These are phyloP conservation scores for Porpolomopsis calyptriformis DNA, from an alignment of 768 basidiomycete genomes.

Conservation along the genomic window DNA sequence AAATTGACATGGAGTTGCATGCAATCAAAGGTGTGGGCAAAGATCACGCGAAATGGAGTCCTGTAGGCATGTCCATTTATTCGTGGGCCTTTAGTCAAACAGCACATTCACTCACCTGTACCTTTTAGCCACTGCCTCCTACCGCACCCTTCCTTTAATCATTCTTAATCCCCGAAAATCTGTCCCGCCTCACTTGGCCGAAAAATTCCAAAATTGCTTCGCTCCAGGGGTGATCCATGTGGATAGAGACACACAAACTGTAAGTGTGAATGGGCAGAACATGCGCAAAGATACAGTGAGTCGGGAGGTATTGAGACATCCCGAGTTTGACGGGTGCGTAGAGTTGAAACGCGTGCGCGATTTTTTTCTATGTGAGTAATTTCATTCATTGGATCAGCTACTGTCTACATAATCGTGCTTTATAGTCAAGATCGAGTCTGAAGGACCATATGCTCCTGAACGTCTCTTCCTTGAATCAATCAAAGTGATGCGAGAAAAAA, in stretches of 20 bases:
- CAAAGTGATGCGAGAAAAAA: conserved; percentile 73
- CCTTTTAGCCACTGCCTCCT: conserved; percentile 79
- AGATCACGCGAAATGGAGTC: conserved; percentile 94
- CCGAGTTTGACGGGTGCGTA: conserved; percentile 79
- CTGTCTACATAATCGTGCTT: conserved; percentile 2
- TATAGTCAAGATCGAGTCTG: conserved; percentile 81
- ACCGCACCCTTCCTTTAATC: conserved; percentile 84
- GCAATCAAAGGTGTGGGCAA: conserved; percentile 88
- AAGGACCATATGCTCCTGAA: conserved; percentile 80
- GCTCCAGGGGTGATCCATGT: conserved; percentile 70
- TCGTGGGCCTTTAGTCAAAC: background rate
- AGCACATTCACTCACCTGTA: background rate
- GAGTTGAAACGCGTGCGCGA: conserved; percentile 80
- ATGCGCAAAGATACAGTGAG: conserved; percentile 83
- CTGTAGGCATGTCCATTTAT: conserved; percentile 59
- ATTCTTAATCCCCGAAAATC: conserved; percentile 49
- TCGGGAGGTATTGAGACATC: conserved; percentile 84
- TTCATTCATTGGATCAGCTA: background rate
- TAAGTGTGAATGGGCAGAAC: conserved; percentile 50
- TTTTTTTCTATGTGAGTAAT: conserved; percentile 76
- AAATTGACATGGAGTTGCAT: conserved; percentile 75
- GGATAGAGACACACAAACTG: conserved; percentile 43
- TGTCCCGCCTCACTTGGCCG: conserved; percentile 64
- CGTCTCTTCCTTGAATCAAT: conserved; percentile 73
- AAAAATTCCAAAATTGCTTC: conserved; percentile 84